A percentile compares a stretch with the other conserved stretches of the same genome.
phyloP scores from a whole-genome alignment of 1,284 basidiomycete species.

The Ustilago trichophora region DNA sequence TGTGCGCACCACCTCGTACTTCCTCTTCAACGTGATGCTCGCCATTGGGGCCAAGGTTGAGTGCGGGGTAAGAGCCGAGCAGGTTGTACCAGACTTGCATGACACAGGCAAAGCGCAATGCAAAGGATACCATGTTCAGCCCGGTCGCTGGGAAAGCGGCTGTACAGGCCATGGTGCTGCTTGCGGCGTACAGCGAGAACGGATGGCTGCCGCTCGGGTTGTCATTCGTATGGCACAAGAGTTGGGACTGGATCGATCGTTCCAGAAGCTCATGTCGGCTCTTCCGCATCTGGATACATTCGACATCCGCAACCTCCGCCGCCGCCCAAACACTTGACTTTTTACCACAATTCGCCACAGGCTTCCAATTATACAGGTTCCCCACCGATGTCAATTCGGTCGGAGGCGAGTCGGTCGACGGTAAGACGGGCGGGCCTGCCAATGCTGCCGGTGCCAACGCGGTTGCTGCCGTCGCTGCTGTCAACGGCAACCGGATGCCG shows the following conservation, averaged over 20 bases:
- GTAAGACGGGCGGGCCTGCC: conserved; percentile 10
- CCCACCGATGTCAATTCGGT: conserved; percentile 33
- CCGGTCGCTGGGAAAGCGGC: conserved; percentile 92
- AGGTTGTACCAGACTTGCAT: conserved; percentile 87
- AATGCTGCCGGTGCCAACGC: conserved; percentile 19
- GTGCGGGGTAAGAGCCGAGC: conserved; percentile 83
- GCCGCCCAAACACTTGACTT: conserved; percentile 32
- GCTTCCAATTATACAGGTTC: conserved; percentile 72
- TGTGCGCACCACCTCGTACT: conserved; percentile 86
- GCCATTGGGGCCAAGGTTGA: conserved; percentile 90
- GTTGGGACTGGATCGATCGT: conserved; percentile 84
- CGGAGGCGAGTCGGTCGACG: conserved; percentile 19
- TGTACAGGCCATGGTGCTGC: conserved; percentile 89
- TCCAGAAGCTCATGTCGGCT: conserved; percentile 78
- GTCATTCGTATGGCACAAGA: conserved; percentile 92
- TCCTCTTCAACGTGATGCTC: conserved; percentile 89
- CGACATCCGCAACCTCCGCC: conserved; percentile 21
- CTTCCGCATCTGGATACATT: conserved; percentile 23
- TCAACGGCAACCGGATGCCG: conserved; percentile 13
- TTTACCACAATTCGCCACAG: conserved; percentile 68
- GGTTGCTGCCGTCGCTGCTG: conserved; percentile 14
- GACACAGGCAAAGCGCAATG: conserved; percentile 92
- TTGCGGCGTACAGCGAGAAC: conserved; percentile 91
- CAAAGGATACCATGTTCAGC: conserved; percentile 87
- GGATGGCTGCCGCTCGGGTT: conserved; percentile 92